A percentile compares a stretch with the other conserved stretches of the same genome.
These are phyloP conservation scores for Tolypocladium ophioglossoides DNA, from an alignment of 2,329 filamentous ascomycete genomes.

Conservation along the genomic window DNA sequence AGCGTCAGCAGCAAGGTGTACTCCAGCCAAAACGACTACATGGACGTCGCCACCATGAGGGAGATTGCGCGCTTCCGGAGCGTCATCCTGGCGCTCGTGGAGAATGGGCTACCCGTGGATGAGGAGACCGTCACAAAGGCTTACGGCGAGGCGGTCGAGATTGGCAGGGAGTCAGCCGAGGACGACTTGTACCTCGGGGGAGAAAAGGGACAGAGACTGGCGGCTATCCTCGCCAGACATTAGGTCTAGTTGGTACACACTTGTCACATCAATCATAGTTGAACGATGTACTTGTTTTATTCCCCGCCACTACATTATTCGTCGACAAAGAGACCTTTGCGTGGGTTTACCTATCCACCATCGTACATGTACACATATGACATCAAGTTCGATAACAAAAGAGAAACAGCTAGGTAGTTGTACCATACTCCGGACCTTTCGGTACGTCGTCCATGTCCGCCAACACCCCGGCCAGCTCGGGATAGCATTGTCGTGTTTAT, in stretches of 20 bases:
- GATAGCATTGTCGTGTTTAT: not conserved
- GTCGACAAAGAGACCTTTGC: not conserved
- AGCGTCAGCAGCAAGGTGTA: constrained; percentile 77
- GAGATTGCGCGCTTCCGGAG: constrained; percentile 81
- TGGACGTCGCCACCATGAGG: constrained; percentile 63
- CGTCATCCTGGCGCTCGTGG: constrained; percentile 72
- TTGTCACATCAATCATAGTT: not conserved
- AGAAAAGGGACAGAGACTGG: constrained; percentile 41
- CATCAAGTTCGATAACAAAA: not conserved
- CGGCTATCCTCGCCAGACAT: constrained; percentile 23
- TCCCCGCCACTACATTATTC: not conserved
- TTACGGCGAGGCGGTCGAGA: constrained; percentile 72
- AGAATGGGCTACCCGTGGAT: constrained; percentile 74
- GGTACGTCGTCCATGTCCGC: not conserved
- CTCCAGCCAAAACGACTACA: constrained; percentile 86
- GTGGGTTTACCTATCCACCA: not conserved
- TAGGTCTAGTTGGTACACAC: constrained; percentile 2
- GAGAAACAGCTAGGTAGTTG: not conserved
- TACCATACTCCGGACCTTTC: not conserved
- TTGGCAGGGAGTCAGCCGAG: constrained; percentile 51
- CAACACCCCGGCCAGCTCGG: not conserved
- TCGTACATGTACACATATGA: not conserved
- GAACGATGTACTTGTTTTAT: not conserved
- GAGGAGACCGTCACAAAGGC: constrained; percentile 78
- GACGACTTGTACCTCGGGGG: constrained; percentile 52